Base-by-base conservation (phyloP, 1,284 basidiomycete species). In the Coriolopsis trogii region DNA sequence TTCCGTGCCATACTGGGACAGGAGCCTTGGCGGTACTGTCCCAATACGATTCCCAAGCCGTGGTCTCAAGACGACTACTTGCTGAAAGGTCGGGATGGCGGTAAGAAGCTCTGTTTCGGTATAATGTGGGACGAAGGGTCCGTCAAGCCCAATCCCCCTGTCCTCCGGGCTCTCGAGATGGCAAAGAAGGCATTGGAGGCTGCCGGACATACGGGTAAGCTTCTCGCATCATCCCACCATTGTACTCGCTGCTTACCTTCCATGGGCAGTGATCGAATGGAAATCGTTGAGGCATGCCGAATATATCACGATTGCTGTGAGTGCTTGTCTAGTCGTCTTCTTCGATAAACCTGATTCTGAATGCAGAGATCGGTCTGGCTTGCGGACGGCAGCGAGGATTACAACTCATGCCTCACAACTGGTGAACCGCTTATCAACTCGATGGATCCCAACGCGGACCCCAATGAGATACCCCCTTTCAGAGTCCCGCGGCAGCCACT, bases 81-180 rank as follows among this genome's bases (percentile, higher is more conserved):
- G 9, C 33, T 55, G 18, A 56, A 46, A 28, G 74, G 76, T 43
- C 73, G 77, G 28, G 74, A 70, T 29, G 67, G 67, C 20, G 78
- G 76, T 0, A 67, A 67, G 51, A 59, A 59, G 53, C 64, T 79
- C 15, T 73, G 73, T 39, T 73, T 77, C 44, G 71, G 69, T 1
- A 59, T 79, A 20, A 63, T 78, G 59, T 68, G 67, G 65, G 72
- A 81, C 61, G 74, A 83, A 47, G 77, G 76, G 5, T 58, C 74
- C 6, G 70, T 77, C 9, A 68, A 66, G 29, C 80, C 81, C 1
- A 73, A 74, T n/a, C 79, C 81, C 0, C 79, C 82, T 0, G 64
- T 82, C 20, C 60, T 59, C n/a, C 68, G 81, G 9, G 81, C 78
- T 0, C 73, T 80, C 64, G 68, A 66, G 53, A 73, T 67, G 64